Percentiles rank a stretch among this genome's conserved stretches.
These are phyloP conservation scores for Coemansia sp. DNA, from an alignment of 192 early-diverging fungal genomes.

Conservation along the genomic window DNA sequence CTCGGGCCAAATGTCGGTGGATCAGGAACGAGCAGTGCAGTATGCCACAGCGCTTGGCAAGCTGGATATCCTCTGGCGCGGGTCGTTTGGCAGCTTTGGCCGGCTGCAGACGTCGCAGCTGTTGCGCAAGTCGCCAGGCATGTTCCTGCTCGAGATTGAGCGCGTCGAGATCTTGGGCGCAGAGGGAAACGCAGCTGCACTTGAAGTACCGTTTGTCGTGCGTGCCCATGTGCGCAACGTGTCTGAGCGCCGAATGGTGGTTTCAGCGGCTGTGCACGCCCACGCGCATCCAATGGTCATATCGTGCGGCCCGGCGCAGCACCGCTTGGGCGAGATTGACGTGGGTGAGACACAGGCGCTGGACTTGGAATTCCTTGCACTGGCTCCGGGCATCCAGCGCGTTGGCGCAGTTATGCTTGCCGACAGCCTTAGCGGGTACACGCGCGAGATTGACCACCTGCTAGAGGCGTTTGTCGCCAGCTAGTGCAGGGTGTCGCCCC, in stretches of 20 bases:
- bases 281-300: slow-evolving; percentile 33
- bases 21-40: slow-evolving; percentile 42
- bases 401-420: slow-evolving; percentile 72
- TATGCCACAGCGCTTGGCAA: slow-evolving; percentile 84
- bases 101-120: slow-evolving; percentile 92
- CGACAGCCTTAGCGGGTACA: slow-evolving; percentile 69
- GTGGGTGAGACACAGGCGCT: slow-evolving; percentile 62
- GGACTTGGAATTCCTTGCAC: slow-evolving; percentile 73
- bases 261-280: slow-evolving; percentile 19
- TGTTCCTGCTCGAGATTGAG: slow-evolving; percentile 50
- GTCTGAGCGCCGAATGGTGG: slow-evolving; percentile 34
- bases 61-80: slow-evolving; percentile 93
- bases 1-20: slow-evolving; percentile 42
- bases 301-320: slow-evolving; percentile 34
- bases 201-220: slow-evolving; percentile 38
- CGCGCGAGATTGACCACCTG: slow-evolving; percentile 76
- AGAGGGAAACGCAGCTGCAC: background rate
- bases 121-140: slow-evolving; percentile 70
- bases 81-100: slow-evolving; percentile 83
- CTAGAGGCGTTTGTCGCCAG: slow-evolving; percentile 64
- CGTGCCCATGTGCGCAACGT: slow-evolving; percentile 38
- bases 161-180: slow-evolving; percentile 5
- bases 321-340: slow-evolving; percentile 60
- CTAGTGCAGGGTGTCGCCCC: background rate
- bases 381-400: slow-evolving; percentile 81